phyloP scores from a whole-genome alignment of 768 basidiomycete species.

The Kwoniella mangroviensis region DNA sequence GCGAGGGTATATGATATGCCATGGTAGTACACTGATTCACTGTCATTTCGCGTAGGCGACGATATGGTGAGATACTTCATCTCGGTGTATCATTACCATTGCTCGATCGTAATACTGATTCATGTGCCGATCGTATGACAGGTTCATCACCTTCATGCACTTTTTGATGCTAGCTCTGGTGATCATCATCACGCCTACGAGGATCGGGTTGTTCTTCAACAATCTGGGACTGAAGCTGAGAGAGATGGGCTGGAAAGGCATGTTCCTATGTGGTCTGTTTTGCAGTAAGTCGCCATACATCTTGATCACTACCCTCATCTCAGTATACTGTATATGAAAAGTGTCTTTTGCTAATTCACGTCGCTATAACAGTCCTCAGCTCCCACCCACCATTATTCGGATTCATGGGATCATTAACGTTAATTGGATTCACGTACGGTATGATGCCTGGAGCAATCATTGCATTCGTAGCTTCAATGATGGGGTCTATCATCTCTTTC shows the following conservation, averaged over 20 bases:
- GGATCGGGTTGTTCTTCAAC: slow-evolving; percentile 51
- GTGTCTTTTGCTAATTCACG: neutral
- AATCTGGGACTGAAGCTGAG: slow-evolving; percentile 39
- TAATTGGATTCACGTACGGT: slow-evolving; percentile 57
- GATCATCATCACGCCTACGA: slow-evolving; percentile 52
- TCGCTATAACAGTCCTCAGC: slow-evolving; percentile 41
- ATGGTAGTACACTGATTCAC: no score
- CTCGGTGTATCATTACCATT: neutral
- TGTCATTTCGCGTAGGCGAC: slow-evolving; percentile 5
- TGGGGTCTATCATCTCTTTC: slow-evolving; percentile 51
- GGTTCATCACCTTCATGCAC: slow-evolving; percentile 43
- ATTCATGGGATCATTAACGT: slow-evolving; percentile 51
- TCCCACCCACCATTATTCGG: slow-evolving; percentile 57
- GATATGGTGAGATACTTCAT: slow-evolving; percentile 19
- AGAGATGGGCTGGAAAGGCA: slow-evolving; percentile 43
- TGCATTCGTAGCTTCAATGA: slow-evolving; percentile 40
- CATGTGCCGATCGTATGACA: slow-evolving; percentile 5
- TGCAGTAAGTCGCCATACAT: slow-evolving; percentile 40
- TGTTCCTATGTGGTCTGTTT: slow-evolving; percentile 42
- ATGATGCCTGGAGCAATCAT: slow-evolving; percentile 53
- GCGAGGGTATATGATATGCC: no score
- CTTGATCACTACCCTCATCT: no score
- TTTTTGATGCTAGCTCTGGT: slow-evolving; percentile 43
- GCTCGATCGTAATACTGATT: neutral
- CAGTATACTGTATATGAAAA: no score